Base-by-base conservation (phyloP, 2,329 filamentous ascomycete genomes). In the Aspergillus sclerotialis region DNA sequence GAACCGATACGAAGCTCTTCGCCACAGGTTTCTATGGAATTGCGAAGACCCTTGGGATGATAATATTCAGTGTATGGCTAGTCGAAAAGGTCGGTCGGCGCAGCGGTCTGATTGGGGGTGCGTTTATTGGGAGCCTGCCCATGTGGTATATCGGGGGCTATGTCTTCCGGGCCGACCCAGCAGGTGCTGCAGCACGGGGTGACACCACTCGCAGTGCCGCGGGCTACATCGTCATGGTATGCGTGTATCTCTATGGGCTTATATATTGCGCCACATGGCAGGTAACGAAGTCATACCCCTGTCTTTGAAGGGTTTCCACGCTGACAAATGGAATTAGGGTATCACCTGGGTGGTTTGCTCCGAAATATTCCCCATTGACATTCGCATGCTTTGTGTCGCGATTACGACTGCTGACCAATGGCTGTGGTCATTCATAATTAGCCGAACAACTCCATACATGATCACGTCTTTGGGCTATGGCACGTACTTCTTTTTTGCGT, bases 341-440 rank as follows among this genome's bases (percentile, higher is more conserved):
- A 46, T 58, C 3, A 49, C 53, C 2, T 63, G 60, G 60, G 56
- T 54, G 2, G 40, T 63, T 4, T 45, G 61, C 5, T 49, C 56
- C 1, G 63, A 67, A 40, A 58, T 65, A 32, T 63, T 66, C 31
- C 60, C 61, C 6, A 52, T 53, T n/a, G 51, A 49, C 5, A 56
- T 63, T 30, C 53, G 60, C n/a, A 53, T 61, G 7, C 52, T 57
- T 38, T 67, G 66, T 16, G 56, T 62, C 3, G 62, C 63, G 0
- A 65, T 70, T 13, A 61, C 58, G 4, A 62, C 63, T 0, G 64
- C 60, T 0, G 44, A 46, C 17, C 60, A 61, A 38, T 63, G 57
- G 58, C 33, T 66, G 25, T 65, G 61, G 51, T 69, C 70, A 44
- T 72, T 72, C 27, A 59, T 63, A 35, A 62, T 72, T 9, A 67